Evolutionary conservation across 805 yeast genomes (phyloP).

Genomic region (Metschnikowia reukaufii): DNA sequence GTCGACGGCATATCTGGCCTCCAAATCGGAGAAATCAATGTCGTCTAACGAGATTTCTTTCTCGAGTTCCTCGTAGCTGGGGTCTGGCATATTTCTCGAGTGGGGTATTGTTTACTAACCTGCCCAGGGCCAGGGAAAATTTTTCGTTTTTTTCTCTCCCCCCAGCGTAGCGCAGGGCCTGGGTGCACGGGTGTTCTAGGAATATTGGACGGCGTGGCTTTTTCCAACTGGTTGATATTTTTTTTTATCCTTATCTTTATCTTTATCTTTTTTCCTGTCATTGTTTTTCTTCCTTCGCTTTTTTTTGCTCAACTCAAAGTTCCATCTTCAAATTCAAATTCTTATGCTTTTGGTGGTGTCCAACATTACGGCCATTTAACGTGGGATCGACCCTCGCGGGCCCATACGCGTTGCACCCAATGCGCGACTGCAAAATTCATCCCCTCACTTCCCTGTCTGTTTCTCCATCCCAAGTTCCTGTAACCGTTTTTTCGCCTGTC

Average conservation of each 20-base stretch:
- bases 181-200: constrained; percentile 15
- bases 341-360: too few relatives aligned
- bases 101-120: background rate
- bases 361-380: too few relatives aligned
- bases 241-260: background rate
- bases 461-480: constrained; percentile 34
- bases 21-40: constrained; percentile 82
- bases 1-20: constrained; percentile 62
- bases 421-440: constrained; percentile 5
- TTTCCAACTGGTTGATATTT: too few relatives aligned
- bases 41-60: constrained; percentile 46
- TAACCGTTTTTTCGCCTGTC: constrained; percentile 53
- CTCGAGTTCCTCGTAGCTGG: constrained; percentile 34
- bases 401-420: constrained; percentile 2
- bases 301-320: too few relatives aligned
- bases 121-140: constrained; percentile 7
- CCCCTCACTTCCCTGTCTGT: background rate
- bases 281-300: too few relatives aligned
- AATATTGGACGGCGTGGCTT: too few relatives aligned
- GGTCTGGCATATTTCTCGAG: constrained; percentile 15
- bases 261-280: background rate
- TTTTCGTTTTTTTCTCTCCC: constrained; percentile 10
- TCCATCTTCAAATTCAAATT: too few relatives aligned
- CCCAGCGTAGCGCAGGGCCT: constrained; percentile 9
- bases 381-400: too few relatives aligned